phyloP scores from a whole-genome alignment of 306 rosid genomes.

The Amphicarpaea edgeworthii region DNA sequence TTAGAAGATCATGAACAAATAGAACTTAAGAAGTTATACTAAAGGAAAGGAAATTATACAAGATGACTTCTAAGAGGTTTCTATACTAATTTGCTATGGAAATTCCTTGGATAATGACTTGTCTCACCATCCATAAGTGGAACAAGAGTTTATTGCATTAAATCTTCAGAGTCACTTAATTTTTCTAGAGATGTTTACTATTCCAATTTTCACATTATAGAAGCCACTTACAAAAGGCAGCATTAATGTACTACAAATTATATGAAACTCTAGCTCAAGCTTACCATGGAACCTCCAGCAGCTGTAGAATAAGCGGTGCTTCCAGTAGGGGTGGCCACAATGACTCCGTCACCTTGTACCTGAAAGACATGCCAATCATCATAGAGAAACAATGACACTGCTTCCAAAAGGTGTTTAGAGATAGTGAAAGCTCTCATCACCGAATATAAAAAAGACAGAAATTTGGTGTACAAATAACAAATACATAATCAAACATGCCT shows the following conservation, averaged over 20 bases:
- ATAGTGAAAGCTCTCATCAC: constrained; percentile 19
- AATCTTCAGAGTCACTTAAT: constrained; percentile 12
- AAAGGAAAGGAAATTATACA: constrained; percentile 9
- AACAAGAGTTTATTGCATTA: background rate
- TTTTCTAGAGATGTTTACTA: constrained; percentile 24
- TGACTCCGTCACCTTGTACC: constrained; percentile 99
- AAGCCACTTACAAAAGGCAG: constrained; percentile 9
- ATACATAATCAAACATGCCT: constrained; percentile 61
- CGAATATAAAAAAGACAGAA: constrained; percentile 15
- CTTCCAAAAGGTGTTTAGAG: constrained; percentile 41
- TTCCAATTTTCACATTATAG: constrained; percentile 20
- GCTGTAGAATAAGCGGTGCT: constrained; percentile 99
- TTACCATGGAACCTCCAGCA: constrained; percentile 99
- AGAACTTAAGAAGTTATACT: constrained; percentile 14
- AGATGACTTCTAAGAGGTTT: constrained; percentile 1
- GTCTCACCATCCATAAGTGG: constrained; percentile 22
- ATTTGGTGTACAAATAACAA: constrained; percentile 33
- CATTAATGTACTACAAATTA: background rate
- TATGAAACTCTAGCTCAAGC: constrained; percentile 33
- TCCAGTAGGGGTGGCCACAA: constrained; percentile 98
- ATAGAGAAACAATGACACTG: constrained; percentile 36
- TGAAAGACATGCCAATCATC: constrained; percentile 45
- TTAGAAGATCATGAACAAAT: constrained; percentile 3
- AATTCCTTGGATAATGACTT: constrained; percentile 2
- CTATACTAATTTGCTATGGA: background rate